phyloP scores from a whole-genome alignment of 2,329 filamentous ascomycete species.

The Chalara sp. region DNA sequence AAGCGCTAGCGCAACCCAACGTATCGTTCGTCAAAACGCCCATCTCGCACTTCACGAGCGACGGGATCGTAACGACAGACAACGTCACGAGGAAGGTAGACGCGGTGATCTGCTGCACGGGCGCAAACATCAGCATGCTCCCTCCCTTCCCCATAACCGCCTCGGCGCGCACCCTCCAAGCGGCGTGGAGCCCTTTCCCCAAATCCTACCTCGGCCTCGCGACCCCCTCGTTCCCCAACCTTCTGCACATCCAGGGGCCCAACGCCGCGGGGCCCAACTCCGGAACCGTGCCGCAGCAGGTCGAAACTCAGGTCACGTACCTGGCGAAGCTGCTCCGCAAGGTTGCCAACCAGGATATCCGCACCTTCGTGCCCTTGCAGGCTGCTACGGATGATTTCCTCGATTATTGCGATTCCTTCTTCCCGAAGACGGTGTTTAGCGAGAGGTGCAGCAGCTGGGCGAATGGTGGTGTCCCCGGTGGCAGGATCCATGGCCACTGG shows the following conservation, averaged over 20 bases:
- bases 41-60: slow-evolving; percentile 52
- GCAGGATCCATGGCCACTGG: slow-evolving; percentile 61
- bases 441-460: slow-evolving; percentile 67
- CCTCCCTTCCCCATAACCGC: slow-evolving; percentile 55
- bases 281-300: slow-evolving; percentile 60
- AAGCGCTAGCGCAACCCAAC: slow-evolving; percentile 54
- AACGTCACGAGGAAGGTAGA: slow-evolving; percentile 52
- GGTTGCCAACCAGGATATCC: slow-evolving; percentile 57
- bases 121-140: slow-evolving; percentile 52
- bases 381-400: slow-evolving; percentile 58
- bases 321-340: slow-evolving; percentile 64
- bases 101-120: slow-evolving; percentile 62
- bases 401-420: slow-evolving; percentile 51
- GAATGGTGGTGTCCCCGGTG: slow-evolving; percentile 57
- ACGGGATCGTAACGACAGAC: slow-evolving; percentile 53
- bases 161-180: slow-evolving; percentile 44
- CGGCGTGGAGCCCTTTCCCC: slow-evolving; percentile 52
- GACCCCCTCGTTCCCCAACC: slow-evolving; percentile 60
- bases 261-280: slow-evolving; percentile 47
- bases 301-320: slow-evolving; percentile 61
- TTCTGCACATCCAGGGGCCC: slow-evolving; percentile 58
- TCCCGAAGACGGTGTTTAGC: slow-evolving; percentile 45
- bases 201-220: slow-evolving; percentile 61
- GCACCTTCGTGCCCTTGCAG: slow-evolving; percentile 48
- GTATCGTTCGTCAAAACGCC: slow-evolving; percentile 52